These are phyloP conservation scores for Paraconiothyrium sp. DNA, from an alignment of 2,329 filamentous ascomycete species.

Conservation along the genomic window DNA sequence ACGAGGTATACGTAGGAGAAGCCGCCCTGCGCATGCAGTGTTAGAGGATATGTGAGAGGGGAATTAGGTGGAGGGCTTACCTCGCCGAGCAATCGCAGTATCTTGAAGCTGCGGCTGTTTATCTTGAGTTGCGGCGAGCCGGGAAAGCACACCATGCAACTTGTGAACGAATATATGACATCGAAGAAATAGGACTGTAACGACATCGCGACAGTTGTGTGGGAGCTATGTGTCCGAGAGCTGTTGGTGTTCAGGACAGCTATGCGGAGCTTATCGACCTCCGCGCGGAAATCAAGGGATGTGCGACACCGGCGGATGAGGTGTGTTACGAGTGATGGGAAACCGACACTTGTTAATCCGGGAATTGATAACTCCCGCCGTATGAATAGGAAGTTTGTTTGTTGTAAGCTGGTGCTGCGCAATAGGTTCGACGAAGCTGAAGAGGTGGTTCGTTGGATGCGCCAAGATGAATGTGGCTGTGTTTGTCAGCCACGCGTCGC, in stretches of 20 bases:
- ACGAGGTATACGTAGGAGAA: conserved; percentile 99
- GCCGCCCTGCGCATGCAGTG: conserved; percentile 71
- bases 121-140: conserved; percentile 94
- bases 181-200: conserved; percentile 76
- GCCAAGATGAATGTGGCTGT: conserved; percentile 13
- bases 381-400: background rate
- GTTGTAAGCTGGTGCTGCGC: conserved; percentile 2
- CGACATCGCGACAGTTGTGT: conserved; percentile 36
- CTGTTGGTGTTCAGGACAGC: conserved; percentile 16
- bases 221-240: conserved; percentile 2
- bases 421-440: conserved; percentile 10
- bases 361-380: background rate
- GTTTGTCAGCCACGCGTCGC: conserved; percentile 6
- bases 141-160: conserved; percentile 96
- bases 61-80: conserved; percentile 57
- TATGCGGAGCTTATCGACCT: conserved; percentile 19
- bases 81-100: conserved; percentile 91
- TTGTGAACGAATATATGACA: conserved; percentile 88
- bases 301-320: background rate
- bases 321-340: background rate
- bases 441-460: conserved; percentile 6
- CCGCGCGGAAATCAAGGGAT: conserved; percentile 14
- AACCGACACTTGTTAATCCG: background rate
- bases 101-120: conserved; percentile 95
- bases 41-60: background rate